phyloP scores from a whole-genome alignment of 768 basidiomycete genomes.

The Peribolospora kevripleyi region DNA sequence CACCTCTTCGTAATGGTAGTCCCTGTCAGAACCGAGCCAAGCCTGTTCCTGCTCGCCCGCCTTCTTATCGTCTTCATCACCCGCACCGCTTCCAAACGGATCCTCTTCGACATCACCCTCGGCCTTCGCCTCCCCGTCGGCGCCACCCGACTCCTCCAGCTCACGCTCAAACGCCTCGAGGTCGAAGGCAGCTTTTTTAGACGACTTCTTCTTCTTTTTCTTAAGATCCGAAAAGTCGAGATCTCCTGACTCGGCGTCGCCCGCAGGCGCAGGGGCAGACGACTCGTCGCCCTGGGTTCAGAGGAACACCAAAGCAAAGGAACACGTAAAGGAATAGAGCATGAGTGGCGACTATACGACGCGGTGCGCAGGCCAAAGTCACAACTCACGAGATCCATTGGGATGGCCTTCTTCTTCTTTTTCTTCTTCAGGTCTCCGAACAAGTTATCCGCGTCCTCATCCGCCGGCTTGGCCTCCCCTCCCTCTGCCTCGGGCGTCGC shows the following conservation, averaged over 20 bases:
- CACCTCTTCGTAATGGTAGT: slow-evolving; percentile 89
- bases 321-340: background rate
- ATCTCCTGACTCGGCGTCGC: slow-evolving; percentile 36
- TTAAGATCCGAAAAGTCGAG: slow-evolving; percentile 89
- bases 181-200: slow-evolving; percentile 68
- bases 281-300: background rate
- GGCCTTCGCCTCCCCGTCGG: slow-evolving; percentile 10
- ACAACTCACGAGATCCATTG: slow-evolving; percentile 12
- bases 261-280: slow-evolving; percentile 12
- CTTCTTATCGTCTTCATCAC: slow-evolving; percentile 7
- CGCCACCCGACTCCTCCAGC: slow-evolving; percentile 29
- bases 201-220: slow-evolving; percentile 39
- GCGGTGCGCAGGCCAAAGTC: background rate
- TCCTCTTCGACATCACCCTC: slow-evolving; percentile 43
- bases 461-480: slow-evolving; percentile 61
- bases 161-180: slow-evolving; percentile 89
- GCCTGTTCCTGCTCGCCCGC: slow-evolving; percentile 27
- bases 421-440: slow-evolving; percentile 28
- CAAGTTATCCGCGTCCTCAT: slow-evolving; percentile 45
- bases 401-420: slow-evolving; percentile 21
- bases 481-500: slow-evolving; percentile 35
- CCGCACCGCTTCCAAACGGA: slow-evolving; percentile 8
- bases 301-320: background rate
- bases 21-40: slow-evolving; percentile 79
- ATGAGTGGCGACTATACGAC: slow-evolving; percentile 6